These are phyloP conservation scores for Periglandula ipomoeae DNA, from an alignment of 2,329 filamentous ascomycete species.

Conservation along the genomic window DNA sequence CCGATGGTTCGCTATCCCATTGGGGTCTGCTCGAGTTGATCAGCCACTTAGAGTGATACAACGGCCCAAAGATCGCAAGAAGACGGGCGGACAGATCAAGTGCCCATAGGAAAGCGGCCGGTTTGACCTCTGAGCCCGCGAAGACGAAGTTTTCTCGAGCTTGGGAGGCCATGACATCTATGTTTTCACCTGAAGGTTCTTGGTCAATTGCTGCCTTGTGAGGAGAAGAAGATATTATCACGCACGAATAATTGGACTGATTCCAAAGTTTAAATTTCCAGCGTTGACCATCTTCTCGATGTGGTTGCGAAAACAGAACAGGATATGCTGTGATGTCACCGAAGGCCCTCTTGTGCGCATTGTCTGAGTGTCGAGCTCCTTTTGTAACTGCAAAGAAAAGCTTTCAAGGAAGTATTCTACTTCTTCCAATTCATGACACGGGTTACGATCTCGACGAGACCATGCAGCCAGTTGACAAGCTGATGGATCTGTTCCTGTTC, in stretches of 20 bases:
- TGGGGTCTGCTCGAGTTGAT: slow-evolving; percentile 1
- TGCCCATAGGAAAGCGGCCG: slow-evolving; percentile 12
- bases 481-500: slow-evolving; percentile 5
- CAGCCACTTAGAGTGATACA: slow-evolving; percentile 14
- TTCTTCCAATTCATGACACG: not conserved
- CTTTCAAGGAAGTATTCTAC: slow-evolving; percentile 19
- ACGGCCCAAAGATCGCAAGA: slow-evolving; percentile 10
- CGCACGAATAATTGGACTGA: slow-evolving; percentile 16
- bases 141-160: slow-evolving; percentile 14
- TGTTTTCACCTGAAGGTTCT: slow-evolving; percentile 14
- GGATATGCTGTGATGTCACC: slow-evolving; percentile 15
- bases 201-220: not conserved
- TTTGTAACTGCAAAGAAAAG: slow-evolving; percentile 17
- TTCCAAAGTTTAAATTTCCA: slow-evolving; percentile 11
- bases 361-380: slow-evolving; percentile 11
- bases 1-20: not conserved
- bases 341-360: slow-evolving; percentile 9
- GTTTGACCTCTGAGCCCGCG: slow-evolving; percentile 12
- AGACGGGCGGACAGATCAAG: slow-evolving; percentile 8
- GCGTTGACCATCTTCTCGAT: slow-evolving; percentile 17
- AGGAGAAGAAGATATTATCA: not conserved
- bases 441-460: not conserved
- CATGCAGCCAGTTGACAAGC: not conserved
- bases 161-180: slow-evolving; percentile 14
- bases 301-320: slow-evolving; percentile 18